phyloP scores from a whole-genome alignment of 352 stramenopile species.

The Globisporangium sylvaticum region DNA sequence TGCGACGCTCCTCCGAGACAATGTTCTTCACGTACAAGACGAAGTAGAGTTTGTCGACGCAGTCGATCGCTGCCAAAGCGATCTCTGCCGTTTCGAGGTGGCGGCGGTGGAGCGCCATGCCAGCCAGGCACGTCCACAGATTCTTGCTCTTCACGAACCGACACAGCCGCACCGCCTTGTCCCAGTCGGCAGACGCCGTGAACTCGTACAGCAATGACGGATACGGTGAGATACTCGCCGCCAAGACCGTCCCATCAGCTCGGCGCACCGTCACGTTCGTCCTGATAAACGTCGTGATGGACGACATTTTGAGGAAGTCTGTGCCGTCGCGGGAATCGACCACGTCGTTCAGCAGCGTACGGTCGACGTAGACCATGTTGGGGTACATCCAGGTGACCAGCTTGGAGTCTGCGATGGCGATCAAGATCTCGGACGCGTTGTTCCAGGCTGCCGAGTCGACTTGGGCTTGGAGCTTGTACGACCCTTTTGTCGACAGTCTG shows the following conservation, averaged over 20 bases:
- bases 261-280: conserved; percentile 81
- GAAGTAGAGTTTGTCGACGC: conserved; percentile 93
- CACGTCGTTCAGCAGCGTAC: conserved; percentile 82
- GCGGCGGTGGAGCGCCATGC: conserved; percentile 84
- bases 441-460: conserved; percentile 91
- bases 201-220: conserved; percentile 88
- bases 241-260: conserved; percentile 85
- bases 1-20: conserved; percentile 77
- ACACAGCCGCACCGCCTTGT: conserved; percentile 90
- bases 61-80: conserved; percentile 86
- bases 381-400: conserved; percentile 90
- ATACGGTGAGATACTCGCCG: conserved; percentile 75
- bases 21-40: conserved; percentile 88
- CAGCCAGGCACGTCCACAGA: conserved; percentile 89
- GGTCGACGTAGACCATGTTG: conserved; percentile 89
- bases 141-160: conserved; percentile 87
- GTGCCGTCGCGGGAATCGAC: conserved; percentile 69
- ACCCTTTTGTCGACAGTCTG: conserved; percentile 47
- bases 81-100: conserved; percentile 92
- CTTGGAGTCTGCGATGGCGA: conserved; percentile 86
- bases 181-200: conserved; percentile 74
- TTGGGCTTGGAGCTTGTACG: conserved; percentile 87
- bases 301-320: conserved; percentile 83
- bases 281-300: conserved; percentile 87
- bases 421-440: conserved; percentile 82